These are phyloP conservation scores for Camellia granthamiana DNA, from an alignment of 148 eudicot species.

Conservation along the genomic window DNA sequence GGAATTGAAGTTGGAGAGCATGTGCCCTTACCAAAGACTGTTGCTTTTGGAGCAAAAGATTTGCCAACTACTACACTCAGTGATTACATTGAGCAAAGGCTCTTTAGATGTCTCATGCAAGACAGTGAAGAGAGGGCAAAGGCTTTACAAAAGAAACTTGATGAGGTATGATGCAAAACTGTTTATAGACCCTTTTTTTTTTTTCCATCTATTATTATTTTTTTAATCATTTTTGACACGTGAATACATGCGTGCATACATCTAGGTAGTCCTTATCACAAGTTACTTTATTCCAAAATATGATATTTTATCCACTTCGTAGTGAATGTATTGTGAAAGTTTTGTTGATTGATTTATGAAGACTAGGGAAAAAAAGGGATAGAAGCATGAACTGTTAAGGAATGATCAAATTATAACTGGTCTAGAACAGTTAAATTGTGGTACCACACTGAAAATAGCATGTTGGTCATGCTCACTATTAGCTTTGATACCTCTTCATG, in stretches of 20 bases:
- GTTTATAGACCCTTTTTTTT: background rate
- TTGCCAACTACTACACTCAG: constrained; percentile 69
- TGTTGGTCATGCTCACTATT: no score
- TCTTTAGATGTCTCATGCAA: constrained; percentile 47
- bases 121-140: constrained; percentile 75
- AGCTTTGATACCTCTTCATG: no score
- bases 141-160: constrained; percentile 38
- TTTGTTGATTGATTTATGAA: background rate
- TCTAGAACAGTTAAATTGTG: background rate
- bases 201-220: background rate
- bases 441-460: no score
- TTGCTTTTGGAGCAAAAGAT: constrained; percentile 62
- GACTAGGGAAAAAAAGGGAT: background rate
- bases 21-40: constrained; percentile 40
- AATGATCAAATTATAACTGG: background rate
- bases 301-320: background rate
- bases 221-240: background rate
- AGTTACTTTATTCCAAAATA: background rate
- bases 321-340: background rate
- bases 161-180: constrained; percentile 50
- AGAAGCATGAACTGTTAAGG: background rate
- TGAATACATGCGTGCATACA: background rate
- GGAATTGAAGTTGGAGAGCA: constrained; percentile 47
- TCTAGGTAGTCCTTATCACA: background rate
- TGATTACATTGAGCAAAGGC: constrained; percentile 78